Evolutionary conservation across 306 rosid genomes (phyloP), one percentile per base, ranked within the genome.

Genomic region (Prunus mume): DNA sequence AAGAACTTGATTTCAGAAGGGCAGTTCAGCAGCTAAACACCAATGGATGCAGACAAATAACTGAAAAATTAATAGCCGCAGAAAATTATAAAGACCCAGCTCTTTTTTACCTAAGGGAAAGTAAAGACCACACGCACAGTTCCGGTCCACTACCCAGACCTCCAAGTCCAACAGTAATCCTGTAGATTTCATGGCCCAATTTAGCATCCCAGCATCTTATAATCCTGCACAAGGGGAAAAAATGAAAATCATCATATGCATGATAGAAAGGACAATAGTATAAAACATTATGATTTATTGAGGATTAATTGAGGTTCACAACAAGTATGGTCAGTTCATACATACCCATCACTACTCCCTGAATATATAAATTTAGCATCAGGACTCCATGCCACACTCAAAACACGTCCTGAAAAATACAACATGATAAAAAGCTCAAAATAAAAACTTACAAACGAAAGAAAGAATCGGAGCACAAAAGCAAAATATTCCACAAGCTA

Each of bases 331-430:
- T 75, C 55, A 20, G 78, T 75, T 66, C 41, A 62, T 46, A 80
- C 97, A 1, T 87, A 96, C 99, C 99, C 99, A 68, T 96, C 90
- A 82, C 90, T 96, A 78, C 93, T 96, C 72, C 99, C 98, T 17
- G 96, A 86, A 87, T 83, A 96, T 88, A 96, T 77, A 84, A 74
- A 77, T 10, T 81, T 86, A 28, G 93, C 87, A 75, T 92, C 97
- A 57, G 82, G 63, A 76, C 97, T 96, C 99, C 99, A 96, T 5
- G 97, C 76, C 68, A 96, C 93, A 47, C 99, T 88, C 69, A 96
- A 86, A 80, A 86, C 88, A 6, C 90, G 90, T 46, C 98, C 98
- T 96, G 88, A 25, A 81, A 80, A 76, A 25, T 69, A 82, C 50
- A 79, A 52, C 38, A 70, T 20, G 28, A 71, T 22, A 28, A 80